Base-by-base conservation (phyloP, 2,329 filamentous ascomycete genomes). In the Fusarium euwallaceae region DNA sequence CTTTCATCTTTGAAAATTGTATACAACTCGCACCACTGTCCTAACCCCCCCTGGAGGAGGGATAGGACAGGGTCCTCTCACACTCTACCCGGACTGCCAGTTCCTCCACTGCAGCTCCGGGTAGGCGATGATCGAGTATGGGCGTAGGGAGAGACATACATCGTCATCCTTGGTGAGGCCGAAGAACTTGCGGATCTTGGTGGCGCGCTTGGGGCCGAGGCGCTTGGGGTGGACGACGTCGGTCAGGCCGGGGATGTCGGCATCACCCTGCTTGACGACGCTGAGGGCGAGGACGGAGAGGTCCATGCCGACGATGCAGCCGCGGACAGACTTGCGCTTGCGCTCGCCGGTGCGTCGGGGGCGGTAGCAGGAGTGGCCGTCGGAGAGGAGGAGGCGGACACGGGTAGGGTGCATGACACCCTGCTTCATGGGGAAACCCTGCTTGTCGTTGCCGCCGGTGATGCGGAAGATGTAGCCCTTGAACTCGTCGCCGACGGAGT, bases 361-460 rank as follows among this genome's bases (percentile, higher is more conserved):
- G 85, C 97, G 96, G 93, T 98, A 99, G 94, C 97, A 99, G 82
- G 95, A 97, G 94, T 98, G 97, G 87, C 97, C 97, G 67, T 97
- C 95, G 85, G 93, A 86, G 85, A 99, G 95, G 83, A 99, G 94
- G 81, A 99, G 95, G 81, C 94, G 93, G 89, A 98, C 97, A 97
- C 97, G 97, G 87, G 94, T 97, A 83, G 97, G 95, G 88, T 97
- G 94, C 92, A 99, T 96, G 87, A 97, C 94, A 91, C 97, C 97
- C 93, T 99, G 97, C 95, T 99, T 99, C 97, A 99, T 99, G 82
- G 97, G 97, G 92, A 99, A 99, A 90, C 97, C 97, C 92, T 99
- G 97, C 95, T 99, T 99, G 94, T 99, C 97, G 94, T 99, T 99
- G 86, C 97, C 97, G 85, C 97, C 97, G 83, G 97, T 99, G 90